Evolutionary conservation across 106 monocot genomes (phyloP), one percentile per base, ranked within the genome.

Genomic region (Vanilla planifolia): DNA sequence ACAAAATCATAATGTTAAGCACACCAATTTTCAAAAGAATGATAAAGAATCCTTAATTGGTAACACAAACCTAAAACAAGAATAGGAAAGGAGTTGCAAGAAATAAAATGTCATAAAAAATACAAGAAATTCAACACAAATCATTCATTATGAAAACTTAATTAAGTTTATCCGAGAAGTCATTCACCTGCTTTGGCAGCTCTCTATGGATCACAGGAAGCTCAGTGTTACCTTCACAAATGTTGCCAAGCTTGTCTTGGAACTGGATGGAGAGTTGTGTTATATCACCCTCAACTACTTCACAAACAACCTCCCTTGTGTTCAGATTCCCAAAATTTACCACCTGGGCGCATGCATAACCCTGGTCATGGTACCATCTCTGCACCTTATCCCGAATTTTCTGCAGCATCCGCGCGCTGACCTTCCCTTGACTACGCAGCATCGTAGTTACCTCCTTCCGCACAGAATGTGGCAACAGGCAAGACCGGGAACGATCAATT

Each of bases 321-420:
- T 92, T 98, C 52, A 98, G 36, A 29, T 98, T 98, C 8, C 98
- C 98, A 63, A 98, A 98, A 64, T 98, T 98, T 3, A 98, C 98
- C 33, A 98, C 92, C 70, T 92, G 84, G 0, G 98, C 98, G 47
- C 98, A 98, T 1, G 88, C 88, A 73, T 92, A 98, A 21, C 98
- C 98, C 65, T 98, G 92, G 22, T 92, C 92, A 24, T 88, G 92
- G 65, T 98, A 98, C 98, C 98, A 98, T 56, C 71, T 92, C 79
- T 92, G 98, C 51, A 98, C 98, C 44, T 79, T 60, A 35, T 98
- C 98, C 43, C 92, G 59, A 46, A 98, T 98, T 77, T 72, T 73
- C 72, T 98, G 98, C 74, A 98, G 67, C 74, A 92, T 29, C 77
- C 98, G 73, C 8, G 98, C 98, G 45, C 92, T 92, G 25, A 98